Evolutionary conservation across 768 basidiomycete genomes (phyloP), one percentile per base, ranked within the genome.

Genomic region (Boletus reticulatus): DNA sequence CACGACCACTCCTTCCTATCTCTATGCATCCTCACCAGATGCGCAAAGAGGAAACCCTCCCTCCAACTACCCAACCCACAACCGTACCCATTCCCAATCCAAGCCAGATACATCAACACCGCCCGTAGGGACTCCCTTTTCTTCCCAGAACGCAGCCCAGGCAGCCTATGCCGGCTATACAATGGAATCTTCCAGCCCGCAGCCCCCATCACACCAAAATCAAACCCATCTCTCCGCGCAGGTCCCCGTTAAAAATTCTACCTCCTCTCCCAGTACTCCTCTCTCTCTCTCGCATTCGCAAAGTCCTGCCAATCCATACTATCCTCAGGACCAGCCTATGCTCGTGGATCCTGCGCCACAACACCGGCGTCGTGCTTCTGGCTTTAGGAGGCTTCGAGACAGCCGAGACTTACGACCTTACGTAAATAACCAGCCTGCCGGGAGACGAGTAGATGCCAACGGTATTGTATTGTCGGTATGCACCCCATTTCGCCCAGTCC

Each of bases 381-480:
- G 91, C 20, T 88, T 95, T 67, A 82, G 88, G 67, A 80, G 89
- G 57, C 82, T 97, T 17, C 84, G 88, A 57, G 87, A 88, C 62
- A 76, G 74, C 60, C 81, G 84, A 57, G 94, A 97, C 72, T 74
- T 96, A 32, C 83, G 85, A 53, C 92, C 95, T 46, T 82, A 84
- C 54, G 75, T 87, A 60, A 88, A 88, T 71, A 65, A 70, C 22
- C 77, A 82, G 47, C 80, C 86, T 14, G 62, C 75, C 9, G 89
- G 85, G 20, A 81, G 94, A 64, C 78, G 94, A 52, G 87, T 94
- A 72, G 88, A 89, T 63, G 77, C 85, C 43, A 84, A 78, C 61
- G 92, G 92, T 13, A 71, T 68, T n/a, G 89, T 84, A 70, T 76
- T 98, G 52, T 92, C 92, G 64, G 94, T 96, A 70, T 64, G 92